Evolutionary conservation across 495 filamentous ascomycete genomes (phyloP), one percentile per base, ranked within the genome.

Genomic region (Aspergillus egyptiacus): DNA sequence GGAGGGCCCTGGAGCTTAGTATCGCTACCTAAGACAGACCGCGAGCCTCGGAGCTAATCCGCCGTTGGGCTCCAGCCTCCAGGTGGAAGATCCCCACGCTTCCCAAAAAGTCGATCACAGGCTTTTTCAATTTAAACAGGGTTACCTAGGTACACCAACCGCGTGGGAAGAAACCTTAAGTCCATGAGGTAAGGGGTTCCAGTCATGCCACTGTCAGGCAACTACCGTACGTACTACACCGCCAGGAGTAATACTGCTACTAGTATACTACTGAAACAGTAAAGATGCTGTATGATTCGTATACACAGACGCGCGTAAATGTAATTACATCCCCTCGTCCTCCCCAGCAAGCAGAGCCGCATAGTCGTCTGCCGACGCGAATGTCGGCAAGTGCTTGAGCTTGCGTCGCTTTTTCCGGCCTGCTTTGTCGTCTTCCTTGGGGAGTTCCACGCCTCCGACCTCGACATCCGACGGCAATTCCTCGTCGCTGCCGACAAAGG

Each of bases 311-410:
- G n/a, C 22, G 50, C 37, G 37, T 7, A 38, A 20, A 47, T 25
- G 14, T 39, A 22, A 19, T 55, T 64, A 72, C 64, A 72, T 70
- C 28, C 77, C 81, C 30, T 84, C 83, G 36, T 85, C 85, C 50
- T 89, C 88, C 43, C 73, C 80, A 10, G 74, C 86, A 57, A 98
- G 61, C 73, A 96, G 76, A 53, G 84, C 84, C 19, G 89, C 91
- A 67, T 97, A 97, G 58, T 98, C 94, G 17, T 97, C 93, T 15
- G 75, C 83, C 24, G 86, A 90, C 17, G 94, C 93, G 71, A 97
- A 98, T 0, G 81, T 94, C 3, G 93, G 93, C 53, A 98, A 72
- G 54, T 79, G 77, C 75, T 87, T 94, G 59, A 97, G 69, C 77
- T 90, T 89, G 77, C 83, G 83, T 59, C 74, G 80, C 72, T 86